phyloP scores from a whole-genome alignment of 305 asterid species.

The Rubia balearica region DNA sequence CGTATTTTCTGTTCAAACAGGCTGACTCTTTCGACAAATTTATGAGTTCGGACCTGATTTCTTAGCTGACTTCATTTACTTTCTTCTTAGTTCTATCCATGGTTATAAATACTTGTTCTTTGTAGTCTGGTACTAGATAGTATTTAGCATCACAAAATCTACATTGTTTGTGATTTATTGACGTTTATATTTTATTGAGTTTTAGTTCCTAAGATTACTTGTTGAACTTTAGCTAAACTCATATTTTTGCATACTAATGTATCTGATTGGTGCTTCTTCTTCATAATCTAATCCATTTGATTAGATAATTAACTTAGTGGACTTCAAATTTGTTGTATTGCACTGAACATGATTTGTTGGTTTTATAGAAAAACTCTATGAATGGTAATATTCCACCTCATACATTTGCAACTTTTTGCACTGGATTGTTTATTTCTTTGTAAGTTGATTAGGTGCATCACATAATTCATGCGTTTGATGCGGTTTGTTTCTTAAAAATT shows the following conservation, averaged over 20 bases:
- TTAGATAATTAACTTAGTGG: too few species aligned
- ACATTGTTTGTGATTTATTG: too few species aligned
- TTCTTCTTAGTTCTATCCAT: conserved; percentile 40
- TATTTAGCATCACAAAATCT: too few species aligned
- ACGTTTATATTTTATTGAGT: too few species aligned
- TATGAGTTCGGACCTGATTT: conserved; percentile 51
- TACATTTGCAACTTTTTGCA: neutral
- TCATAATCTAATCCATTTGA: too few species aligned
- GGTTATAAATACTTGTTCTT: neutral
- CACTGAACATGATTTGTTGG: neutral
- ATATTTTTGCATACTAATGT: too few species aligned
- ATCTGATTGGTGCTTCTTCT: too few species aligned
- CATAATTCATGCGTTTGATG: neutral
- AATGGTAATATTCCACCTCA: neutral
- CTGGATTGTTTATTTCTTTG: neutral
- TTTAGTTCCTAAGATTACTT: too few species aligned
- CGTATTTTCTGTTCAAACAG: conserved; percentile 41
- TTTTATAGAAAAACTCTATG: neutral
- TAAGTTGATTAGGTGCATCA: conserved; percentile 2
- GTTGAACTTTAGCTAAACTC: too few species aligned
- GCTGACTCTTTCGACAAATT: conserved; percentile 45
- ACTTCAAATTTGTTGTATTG: neutral
- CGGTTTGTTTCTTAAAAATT: neutral
- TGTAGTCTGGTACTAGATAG: too few species aligned
- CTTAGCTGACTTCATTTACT: conserved; percentile 27